phyloP scores from a whole-genome alignment of 495 filamentous ascomycete species.

The Friedmanniomyces simplex region DNA sequence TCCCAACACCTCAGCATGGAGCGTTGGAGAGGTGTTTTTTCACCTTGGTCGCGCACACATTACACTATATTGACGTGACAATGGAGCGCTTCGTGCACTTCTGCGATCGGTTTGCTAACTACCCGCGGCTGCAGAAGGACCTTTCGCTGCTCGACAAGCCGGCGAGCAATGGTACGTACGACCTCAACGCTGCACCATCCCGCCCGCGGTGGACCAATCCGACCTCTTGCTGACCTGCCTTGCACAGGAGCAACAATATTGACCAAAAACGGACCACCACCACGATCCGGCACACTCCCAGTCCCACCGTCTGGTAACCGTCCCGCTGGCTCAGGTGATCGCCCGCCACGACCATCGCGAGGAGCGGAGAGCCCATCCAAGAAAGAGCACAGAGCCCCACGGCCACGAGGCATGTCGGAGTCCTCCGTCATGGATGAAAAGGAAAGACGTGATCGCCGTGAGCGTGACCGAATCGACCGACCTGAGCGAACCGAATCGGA shows the following conservation, averaged over 20 bases:
- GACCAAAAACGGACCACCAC: conserved; percentile 10
- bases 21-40: not conserved
- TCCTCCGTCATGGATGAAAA: conserved; percentile 71
- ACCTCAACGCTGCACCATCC: not conserved
- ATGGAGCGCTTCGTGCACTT: conserved; percentile 29
- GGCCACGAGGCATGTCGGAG: conserved; percentile 82
- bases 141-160: conserved; percentile 29
- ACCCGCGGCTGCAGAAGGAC: conserved; percentile 29
- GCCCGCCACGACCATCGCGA: conserved; percentile 33
- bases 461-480: conserved; percentile 11
- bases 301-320: conserved; percentile 20
- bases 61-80: not conserved
- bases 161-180: conserved; percentile 18
- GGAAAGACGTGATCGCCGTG: conserved; percentile 10
- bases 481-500: conserved; percentile 21
- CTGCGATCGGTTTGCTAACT: conserved; percentile 30
- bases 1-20: not conserved
- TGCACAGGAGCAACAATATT: not conserved
- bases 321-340: conserved; percentile 29
- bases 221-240: not conserved
- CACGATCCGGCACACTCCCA: conserved; percentile 23
- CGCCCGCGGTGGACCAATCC: not conserved
- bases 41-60: not conserved
- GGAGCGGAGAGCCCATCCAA: conserved; percentile 40
- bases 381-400: conserved; percentile 20